Evolutionary conservation across 2,329 filamentous ascomycete genomes (phyloP), one percentile per base, ranked within the genome.

Genomic region (Aspergillus novoparasiticus): DNA sequence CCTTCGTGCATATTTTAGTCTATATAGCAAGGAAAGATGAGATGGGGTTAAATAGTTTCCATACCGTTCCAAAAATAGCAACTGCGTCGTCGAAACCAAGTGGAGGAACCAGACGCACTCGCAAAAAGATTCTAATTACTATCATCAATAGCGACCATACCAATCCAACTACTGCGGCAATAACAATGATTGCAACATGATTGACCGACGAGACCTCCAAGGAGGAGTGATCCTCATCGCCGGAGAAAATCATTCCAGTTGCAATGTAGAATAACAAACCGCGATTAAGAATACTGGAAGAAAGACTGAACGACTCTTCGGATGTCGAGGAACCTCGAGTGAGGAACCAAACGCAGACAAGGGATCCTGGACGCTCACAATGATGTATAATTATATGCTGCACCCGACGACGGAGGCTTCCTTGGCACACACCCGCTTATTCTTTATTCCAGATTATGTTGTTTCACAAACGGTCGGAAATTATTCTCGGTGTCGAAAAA

Each of bases 141-240:
- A 58, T 58, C 14, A 58, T 58, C 9, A 58, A 36, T n/a, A 48
- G 6, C 2, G 43, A 46, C 57, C 45, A 58, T 11, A 58, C 19
- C 30, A 58, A 3, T 12, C 57, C 57, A 5, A 48, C 21, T 36
- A 58, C 23, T 10, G 43, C 32, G 8, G 45, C 30, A n/a, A 58
- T 51, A 4, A 58, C 12, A 32, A 58, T 46, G 21, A 50, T 39
- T 19, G 57, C 45, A 6, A 32, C 57, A 34, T 58, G 57, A 8
- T 28, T 58, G 21, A 41, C 30, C 2, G 45, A 21, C 5, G 57
- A 51, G 9, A 58, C 32, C 6, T 16, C 30, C 1, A 58, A 28
- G 12, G 46, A 58, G 30, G 45, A 28, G 5, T 10, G 9, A 4
- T n/a, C 45, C 6, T 34, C 5, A 28, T 39, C 4, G 16, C 10